Evolutionary conservation across 225 moss, liverwort and hornwort species (phyloP), one percentile per base, ranked within the genome.

Genomic region (Polytrichum commune): DNA sequence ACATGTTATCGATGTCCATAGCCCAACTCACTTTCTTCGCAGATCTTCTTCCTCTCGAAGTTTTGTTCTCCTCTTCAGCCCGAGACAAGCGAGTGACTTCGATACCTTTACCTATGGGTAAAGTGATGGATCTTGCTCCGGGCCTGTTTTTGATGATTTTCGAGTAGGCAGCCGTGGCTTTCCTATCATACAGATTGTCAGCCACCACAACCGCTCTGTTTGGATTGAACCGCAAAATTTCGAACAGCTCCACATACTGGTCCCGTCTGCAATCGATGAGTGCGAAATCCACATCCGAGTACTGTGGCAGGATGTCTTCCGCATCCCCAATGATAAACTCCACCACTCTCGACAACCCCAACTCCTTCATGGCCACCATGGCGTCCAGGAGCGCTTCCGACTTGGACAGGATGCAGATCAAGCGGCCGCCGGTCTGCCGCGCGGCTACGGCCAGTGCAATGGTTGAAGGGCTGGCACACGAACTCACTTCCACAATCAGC

Each of bases 91-190:
- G 88, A 13, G 88, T 88, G 18, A 95, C 89, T 77, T 92, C 91
- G 20, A 95, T 91, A 2, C 95, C 93, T 71, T 93, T 90, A 54
- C 95, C 91, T 29, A 95, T 93, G 24, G 95, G 95, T 55, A 95
- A 83, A 55, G 86, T 79, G 5, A 93, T 91, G 4, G 95, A 91
- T 65, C 86, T 91, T 8, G 93, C 88, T 68, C 93, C 93, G 13
- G 84, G 84, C 65, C 86, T 84, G 62, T 83, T 89, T 77, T 82
- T 88, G 22, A 95, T 88, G 58, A 92, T 89, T 62, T 88, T 86
- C 57, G 76, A 88, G 54, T 93, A 95, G 5, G 92, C 84, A 24
- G 88, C 82, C 16, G 80, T 84, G 53, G 89, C 88, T 61, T 89
- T 86, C 80, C 88, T 77, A 18, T 91, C 92, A 66, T 86, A 89